phyloP scores from a whole-genome alignment of 2,329 filamentous ascomycete species.

The Zymoseptoria pseudotritici region DNA sequence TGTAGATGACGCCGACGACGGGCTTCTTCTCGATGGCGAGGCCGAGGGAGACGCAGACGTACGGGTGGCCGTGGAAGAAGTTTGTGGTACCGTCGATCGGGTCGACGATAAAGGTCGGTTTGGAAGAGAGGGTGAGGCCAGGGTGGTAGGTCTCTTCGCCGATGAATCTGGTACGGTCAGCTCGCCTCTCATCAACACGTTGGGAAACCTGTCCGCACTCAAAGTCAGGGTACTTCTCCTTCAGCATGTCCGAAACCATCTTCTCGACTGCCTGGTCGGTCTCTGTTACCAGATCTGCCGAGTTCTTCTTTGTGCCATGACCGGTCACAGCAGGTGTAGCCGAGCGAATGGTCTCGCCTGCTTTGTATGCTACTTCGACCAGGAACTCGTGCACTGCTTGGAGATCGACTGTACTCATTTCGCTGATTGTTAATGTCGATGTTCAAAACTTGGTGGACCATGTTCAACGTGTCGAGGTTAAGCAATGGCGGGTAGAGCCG shows the following conservation, averaged over 20 bases:
- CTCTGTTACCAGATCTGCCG: constrained; percentile 56
- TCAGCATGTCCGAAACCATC: constrained; percentile 47
- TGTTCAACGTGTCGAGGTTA: constrained; percentile 87
- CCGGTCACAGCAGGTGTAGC: constrained; percentile 37
- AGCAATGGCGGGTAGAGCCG: constrained; percentile 62
- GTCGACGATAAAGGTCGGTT: constrained; percentile 72
- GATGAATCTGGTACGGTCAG: constrained; percentile 47
- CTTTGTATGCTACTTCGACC: constrained; percentile 38
- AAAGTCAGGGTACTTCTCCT: constrained; percentile 46
- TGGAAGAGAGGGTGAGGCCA: constrained; percentile 53
- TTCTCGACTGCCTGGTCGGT: constrained; percentile 56
- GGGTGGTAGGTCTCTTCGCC: constrained; percentile 70
- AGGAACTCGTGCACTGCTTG: constrained; percentile 45
- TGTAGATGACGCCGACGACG: constrained; percentile 68
- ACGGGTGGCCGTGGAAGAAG: constrained; percentile 69
- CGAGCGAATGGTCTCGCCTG: constrained; percentile 40
- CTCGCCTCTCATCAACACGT: no score
- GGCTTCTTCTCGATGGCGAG: constrained; percentile 57
- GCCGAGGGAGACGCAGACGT: constrained; percentile 70
- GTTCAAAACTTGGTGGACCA: constrained; percentile 93
- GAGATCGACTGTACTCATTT: constrained; percentile 30
- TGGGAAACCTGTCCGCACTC: constrained; percentile 28
- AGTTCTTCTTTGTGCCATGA: constrained; percentile 44
- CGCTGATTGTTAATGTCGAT: constrained; percentile 40
- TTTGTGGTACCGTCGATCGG: constrained; percentile 79